Conservation (phyloP, 2,329 filamentous ascomycete genomes). For the Cladophialophora immunda region DNA sequence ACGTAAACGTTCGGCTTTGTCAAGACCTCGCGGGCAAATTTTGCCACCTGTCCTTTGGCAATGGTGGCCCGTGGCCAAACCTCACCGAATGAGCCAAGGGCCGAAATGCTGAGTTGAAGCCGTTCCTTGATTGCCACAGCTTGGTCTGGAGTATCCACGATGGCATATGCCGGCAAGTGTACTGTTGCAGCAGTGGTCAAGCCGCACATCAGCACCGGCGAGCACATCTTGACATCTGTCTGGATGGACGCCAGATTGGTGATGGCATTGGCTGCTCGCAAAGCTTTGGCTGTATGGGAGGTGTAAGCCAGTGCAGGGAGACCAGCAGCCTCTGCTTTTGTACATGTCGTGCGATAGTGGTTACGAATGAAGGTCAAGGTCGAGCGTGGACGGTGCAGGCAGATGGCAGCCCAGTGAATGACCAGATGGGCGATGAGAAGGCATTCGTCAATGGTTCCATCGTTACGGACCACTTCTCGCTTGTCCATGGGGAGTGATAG, state of each 20-base stretch:
- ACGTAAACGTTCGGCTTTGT: slow-evolving; percentile 30
- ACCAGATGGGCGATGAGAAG: slow-evolving; percentile 51
- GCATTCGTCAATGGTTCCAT: slow-evolving; percentile 77
- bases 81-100: slow-evolving; percentile 44
- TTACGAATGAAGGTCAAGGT: slow-evolving; percentile 69
- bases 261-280: slow-evolving; percentile 80
- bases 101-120: slow-evolving; percentile 45
- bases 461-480: slow-evolving; percentile 71
- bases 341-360: slow-evolving; percentile 72
- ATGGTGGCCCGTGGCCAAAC: slow-evolving; percentile 45
- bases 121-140: slow-evolving; percentile 43
- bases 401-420: slow-evolving; percentile 65
- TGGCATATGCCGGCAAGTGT: slow-evolving; percentile 80
- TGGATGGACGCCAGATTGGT: slow-evolving; percentile 73
- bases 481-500: slow-evolving; percentile 80
- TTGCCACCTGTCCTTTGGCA: slow-evolving; percentile 43
- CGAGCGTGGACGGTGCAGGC: slow-evolving; percentile 81
- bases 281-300: slow-evolving; percentile 68
- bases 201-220: slow-evolving; percentile 84
- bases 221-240: slow-evolving; percentile 72
- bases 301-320: slow-evolving; percentile 40
- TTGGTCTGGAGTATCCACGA: slow-evolving; percentile 52
- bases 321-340: slow-evolving; percentile 53
- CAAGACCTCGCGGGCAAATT: slow-evolving; percentile 39
- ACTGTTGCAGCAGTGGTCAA: slow-evolving; percentile 81